Evolutionary conservation across 495 filamentous ascomycete species (phyloP).

Genomic region (Hyaloscypha finlandica): DNA sequence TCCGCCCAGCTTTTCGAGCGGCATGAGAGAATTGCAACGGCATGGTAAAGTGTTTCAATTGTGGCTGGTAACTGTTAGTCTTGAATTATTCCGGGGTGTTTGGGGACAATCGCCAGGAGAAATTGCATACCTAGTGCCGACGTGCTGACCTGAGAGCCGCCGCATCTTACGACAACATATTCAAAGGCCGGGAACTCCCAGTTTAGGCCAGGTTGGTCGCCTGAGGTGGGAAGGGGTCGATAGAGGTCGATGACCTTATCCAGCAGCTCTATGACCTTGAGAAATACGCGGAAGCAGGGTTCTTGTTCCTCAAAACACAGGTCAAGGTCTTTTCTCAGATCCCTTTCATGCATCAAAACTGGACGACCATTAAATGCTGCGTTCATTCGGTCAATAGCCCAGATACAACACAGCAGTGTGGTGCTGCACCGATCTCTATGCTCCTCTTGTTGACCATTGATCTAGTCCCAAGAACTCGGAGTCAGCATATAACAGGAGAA

Average conservation of each 20-base stretch:
- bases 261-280: conserved; percentile 52
- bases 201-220: conserved; percentile 51
- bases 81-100: background rate
- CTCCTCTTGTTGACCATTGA: conserved; percentile 37
- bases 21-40: conserved; percentile 62
- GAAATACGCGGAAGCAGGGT: conserved; percentile 48
- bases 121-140: conserved; percentile 47
- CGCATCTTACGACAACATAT: conserved; percentile 57
- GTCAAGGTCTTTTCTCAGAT: conserved; percentile 55
- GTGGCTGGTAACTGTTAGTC: conserved; percentile 45
- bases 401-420: conserved; percentile 66
- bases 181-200: conserved; percentile 66
- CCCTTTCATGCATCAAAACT: conserved; percentile 64
- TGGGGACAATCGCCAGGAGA: conserved; percentile 21
- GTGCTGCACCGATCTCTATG: conserved; percentile 31
- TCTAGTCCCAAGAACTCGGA: too few species aligned
- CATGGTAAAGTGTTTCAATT: conserved; percentile 70
- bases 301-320: conserved; percentile 53
- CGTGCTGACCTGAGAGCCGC: conserved; percentile 41
- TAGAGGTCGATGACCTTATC: conserved; percentile 70
- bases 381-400: conserved; percentile 67
- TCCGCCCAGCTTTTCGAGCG: conserved; percentile 49
- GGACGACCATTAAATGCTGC: conserved; percentile 65
- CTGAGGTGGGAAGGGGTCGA: conserved; percentile 48
- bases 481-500: too few species aligned